phyloP scores from a whole-genome alignment of 164 flowering plant genomes.

The Aristolochia fimbriata region DNA sequence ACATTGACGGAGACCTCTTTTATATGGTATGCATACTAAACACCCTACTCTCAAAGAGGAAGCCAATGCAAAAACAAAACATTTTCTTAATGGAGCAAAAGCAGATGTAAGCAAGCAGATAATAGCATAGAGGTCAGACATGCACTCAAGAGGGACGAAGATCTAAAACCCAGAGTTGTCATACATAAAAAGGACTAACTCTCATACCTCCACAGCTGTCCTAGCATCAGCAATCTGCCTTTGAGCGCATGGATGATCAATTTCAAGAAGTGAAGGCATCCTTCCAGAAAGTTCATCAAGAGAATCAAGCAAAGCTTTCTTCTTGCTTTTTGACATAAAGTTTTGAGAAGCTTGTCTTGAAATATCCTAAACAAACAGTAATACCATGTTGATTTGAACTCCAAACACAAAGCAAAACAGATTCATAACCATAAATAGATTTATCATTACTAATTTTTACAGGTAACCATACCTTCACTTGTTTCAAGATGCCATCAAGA shows the following conservation, averaged over 20 bases:
- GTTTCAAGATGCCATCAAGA: slow-evolving; percentile 85
- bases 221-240: slow-evolving; percentile 80
- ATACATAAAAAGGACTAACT: background rate
- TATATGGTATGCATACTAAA: no score
- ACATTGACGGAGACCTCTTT: no score
- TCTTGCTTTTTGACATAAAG: slow-evolving; percentile 59
- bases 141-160: no score
- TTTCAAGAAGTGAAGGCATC: slow-evolving; percentile 94
- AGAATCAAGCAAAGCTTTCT: slow-evolving; percentile 56
- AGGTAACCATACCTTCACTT: slow-evolving; percentile 64
- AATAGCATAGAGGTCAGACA: no score
- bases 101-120: no score
- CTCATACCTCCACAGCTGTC: slow-evolving; percentile 49
- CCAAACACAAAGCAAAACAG: background rate
- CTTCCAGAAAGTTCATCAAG: slow-evolving; percentile 69
- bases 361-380: slow-evolving; percentile 44
- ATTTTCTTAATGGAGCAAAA: no score
- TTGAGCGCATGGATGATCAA: slow-evolving; percentile 95
- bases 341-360: slow-evolving; percentile 56
- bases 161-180: background rate
- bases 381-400: background rate
- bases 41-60: no score
- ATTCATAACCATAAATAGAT: background rate
- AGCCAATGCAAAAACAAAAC: no score
- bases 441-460: background rate